These are phyloP conservation scores for Avena eriantha DNA, from an alignment of 176 grass and related monocot genomes.

Conservation along the genomic window DNA sequence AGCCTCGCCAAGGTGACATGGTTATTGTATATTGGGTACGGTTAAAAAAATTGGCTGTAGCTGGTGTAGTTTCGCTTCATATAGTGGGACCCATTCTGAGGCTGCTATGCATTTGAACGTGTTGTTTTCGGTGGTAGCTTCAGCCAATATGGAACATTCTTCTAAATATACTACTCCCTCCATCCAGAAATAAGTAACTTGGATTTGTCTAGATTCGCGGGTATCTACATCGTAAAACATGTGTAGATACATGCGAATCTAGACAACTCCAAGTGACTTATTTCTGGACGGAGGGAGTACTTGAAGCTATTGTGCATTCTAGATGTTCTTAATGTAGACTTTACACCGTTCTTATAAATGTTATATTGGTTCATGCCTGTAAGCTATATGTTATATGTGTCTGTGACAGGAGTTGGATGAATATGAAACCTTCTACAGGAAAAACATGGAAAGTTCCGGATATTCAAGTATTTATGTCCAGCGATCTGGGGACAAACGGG, in stretches of 20 bases:
- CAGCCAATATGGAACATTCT: not conserved
- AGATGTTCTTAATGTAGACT: conserved; percentile 21
- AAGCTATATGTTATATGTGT: conserved; percentile 43
- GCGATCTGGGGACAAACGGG: conserved; percentile 79
- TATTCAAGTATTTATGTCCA: conserved; percentile 94
- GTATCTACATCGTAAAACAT: too few species aligned
- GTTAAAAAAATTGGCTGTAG: not conserved
- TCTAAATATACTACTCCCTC: not conserved
- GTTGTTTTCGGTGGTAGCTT: not conserved
- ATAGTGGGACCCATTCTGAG: not conserved
- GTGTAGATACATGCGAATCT: too few species aligned
- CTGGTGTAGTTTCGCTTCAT: not conserved
- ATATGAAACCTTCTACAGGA: conserved; percentile 86
- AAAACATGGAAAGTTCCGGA: conserved; percentile 84
- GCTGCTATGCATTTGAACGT: not conserved
- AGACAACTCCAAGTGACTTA: too few species aligned
- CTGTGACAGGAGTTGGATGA: conserved; percentile 84
- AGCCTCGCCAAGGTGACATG: too few species aligned
- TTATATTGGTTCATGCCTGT: conserved; percentile 35
- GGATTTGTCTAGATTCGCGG: too few species aligned
- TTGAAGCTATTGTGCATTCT: not conserved
- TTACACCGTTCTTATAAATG: not conserved
- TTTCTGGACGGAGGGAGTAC: too few species aligned
- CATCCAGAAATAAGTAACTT: too few species aligned
- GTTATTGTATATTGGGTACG: too few species aligned